Base-by-base conservation (phyloP, 2,329 filamentous ascomycete genomes). In the Cucurbitaria berberidis region DNA sequence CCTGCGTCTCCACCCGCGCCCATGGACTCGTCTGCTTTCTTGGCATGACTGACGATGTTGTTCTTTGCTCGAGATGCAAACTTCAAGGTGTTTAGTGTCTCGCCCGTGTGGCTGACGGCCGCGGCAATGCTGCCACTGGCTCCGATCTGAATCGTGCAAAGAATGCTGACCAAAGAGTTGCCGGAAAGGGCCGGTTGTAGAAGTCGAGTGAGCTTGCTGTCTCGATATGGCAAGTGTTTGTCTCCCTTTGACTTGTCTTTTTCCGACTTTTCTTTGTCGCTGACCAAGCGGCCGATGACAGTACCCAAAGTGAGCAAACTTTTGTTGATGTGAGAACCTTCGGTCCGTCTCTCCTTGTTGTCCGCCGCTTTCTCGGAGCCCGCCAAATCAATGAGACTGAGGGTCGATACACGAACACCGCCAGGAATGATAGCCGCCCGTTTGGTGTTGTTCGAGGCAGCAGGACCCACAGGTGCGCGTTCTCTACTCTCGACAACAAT, bases 271-370 rank as follows among this genome's bases (percentile, higher is more conserved):
- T 96, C 90, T 70, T 96, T 96, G 68, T 89, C 86, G 49, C 91
- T 91, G 1, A 93, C 96, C n/a, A 99, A 81, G 59, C 90, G 89
- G 10, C 91, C 90, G 72, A 99, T 97, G 67, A 99, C 95, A 1
- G 91, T 99, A 45, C 95, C 95, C 3, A 99, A 81, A 0, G 95
- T 99, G 53, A 99, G 85, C 69, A 99, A 78, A 74, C 92, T 97
- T 79, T 98, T 98, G 81, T 99, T 99, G 78, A 99, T 99, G 73
- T 99, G 95, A 11, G 93, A 93, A 59, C 95, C 95, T 77, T 99
- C 95, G 15, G 91, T 91, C 40, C 95, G 85, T 47, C 95, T 86
- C 77, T 98, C 95, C 74, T 98, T 99, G 48, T 89, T 90, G 68
- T 98, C 95, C 3, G 95, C 95, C 35, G 95, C 95, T 76, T 93